Evolutionary conservation across 139 green algal genomes (phyloP).

Genomic region (Marvania coccoides): DNA sequence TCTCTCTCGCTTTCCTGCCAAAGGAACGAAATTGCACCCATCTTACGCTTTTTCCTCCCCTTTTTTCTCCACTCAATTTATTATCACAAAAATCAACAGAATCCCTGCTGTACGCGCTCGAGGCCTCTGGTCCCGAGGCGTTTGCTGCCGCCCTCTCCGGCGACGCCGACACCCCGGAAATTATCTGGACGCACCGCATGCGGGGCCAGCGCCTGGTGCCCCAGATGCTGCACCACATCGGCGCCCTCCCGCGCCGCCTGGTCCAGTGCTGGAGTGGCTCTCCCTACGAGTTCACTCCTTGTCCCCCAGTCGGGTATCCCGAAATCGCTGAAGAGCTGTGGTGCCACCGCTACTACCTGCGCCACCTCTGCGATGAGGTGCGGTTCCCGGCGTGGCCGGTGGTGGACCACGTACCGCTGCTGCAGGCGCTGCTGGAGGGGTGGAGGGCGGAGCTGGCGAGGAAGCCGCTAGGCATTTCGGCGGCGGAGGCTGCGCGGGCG

Average conservation of each 20-base stretch:
- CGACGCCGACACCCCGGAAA: conserved; percentile 83
- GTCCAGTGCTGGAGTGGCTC: conserved; percentile 44
- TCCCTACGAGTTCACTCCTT: conserved; percentile 86
- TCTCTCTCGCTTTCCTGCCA: too few species aligned
- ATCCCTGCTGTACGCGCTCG: conserved; percentile 82
- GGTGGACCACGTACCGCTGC: conserved; percentile 76
- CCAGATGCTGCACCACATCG: conserved; percentile 60
- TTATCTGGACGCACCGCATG: conserved; percentile 92
- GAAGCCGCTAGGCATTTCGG: conserved; percentile 60
- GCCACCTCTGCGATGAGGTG: conserved; percentile 73
- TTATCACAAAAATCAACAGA: too few species aligned
- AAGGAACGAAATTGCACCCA: neutral
- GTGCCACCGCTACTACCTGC: conserved; percentile 93
- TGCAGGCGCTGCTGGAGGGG: conserved; percentile 79
- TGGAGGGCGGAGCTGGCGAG: conserved; percentile 77
- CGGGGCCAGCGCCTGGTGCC: conserved; percentile 66
- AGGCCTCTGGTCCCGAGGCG: conserved; percentile 45
- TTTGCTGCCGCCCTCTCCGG: conserved; percentile 74
- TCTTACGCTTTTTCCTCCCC: neutral
- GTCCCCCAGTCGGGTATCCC: conserved; percentile 74
- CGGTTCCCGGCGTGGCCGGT: conserved; percentile 74
- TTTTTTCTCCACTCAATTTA: neutral
- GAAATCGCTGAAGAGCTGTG: conserved; percentile 82
- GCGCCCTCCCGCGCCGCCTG: conserved; percentile 52
- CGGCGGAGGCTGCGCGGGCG: conserved; percentile 52